Evolutionary conservation across 2,329 filamentous ascomycete species (phyloP).

Genomic region (Coccinonectria pachysandricola): DNA sequence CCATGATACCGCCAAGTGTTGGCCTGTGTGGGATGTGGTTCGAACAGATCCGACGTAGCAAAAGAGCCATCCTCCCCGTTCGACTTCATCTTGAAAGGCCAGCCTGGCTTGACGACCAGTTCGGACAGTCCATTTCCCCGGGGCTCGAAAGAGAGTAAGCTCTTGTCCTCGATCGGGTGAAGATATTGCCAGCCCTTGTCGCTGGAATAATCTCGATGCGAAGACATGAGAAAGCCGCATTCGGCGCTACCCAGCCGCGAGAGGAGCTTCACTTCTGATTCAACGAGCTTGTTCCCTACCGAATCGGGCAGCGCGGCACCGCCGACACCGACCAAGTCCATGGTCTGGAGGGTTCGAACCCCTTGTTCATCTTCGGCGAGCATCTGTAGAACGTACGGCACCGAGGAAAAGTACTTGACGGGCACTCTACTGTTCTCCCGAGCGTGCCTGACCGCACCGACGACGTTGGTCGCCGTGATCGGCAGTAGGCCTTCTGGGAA

Average conservation of each 20-base stretch:
- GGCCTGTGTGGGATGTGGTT: slow-evolving; percentile 37
- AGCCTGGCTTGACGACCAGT: slow-evolving; percentile 40
- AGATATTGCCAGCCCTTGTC: slow-evolving; percentile 55
- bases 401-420: slow-evolving; percentile 50
- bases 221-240: slow-evolving; percentile 56
- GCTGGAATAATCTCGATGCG: slow-evolving; percentile 40
- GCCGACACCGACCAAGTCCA: slow-evolving; percentile 54
- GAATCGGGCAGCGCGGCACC: slow-evolving; percentile 45
- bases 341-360: slow-evolving; percentile 32
- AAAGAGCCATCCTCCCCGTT: slow-evolving; percentile 51
- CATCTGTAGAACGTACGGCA: slow-evolving; percentile 48
- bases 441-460: slow-evolving; percentile 34
- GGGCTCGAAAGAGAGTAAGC: slow-evolving; percentile 3
- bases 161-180: slow-evolving; percentile 24
- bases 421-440: slow-evolving; percentile 10
- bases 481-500: slow-evolving; percentile 47
- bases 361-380: slow-evolving; percentile 34
- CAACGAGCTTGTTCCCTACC: slow-evolving; percentile 43
- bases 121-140: slow-evolving; percentile 29
- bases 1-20: slow-evolving; percentile 53
- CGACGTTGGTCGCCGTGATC: slow-evolving; percentile 45
- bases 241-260: slow-evolving; percentile 57
- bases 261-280: slow-evolving; percentile 41
- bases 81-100: slow-evolving; percentile 48
- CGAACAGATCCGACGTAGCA: slow-evolving; percentile 53